phyloP scores from a whole-genome alignment of 2,329 filamentous ascomycete genomes.

The Ceratocystis smalleyi region DNA sequence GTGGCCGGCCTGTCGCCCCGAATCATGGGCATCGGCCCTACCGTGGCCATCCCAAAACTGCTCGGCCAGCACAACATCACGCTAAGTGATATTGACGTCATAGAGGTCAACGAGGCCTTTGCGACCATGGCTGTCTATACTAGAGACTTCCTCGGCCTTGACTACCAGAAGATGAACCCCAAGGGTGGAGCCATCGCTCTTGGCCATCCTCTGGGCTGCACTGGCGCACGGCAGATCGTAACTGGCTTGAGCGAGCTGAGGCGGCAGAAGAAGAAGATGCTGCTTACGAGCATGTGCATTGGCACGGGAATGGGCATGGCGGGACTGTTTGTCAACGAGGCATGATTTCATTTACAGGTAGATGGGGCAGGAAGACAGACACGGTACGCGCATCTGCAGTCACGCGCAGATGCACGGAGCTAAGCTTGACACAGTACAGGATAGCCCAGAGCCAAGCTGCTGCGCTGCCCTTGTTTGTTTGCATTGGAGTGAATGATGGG shows the following conservation, averaged over 20 bases:
- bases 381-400: neutral
- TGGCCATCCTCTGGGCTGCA: conserved; percentile 67
- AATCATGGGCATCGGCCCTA: conserved; percentile 90
- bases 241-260: conserved; percentile 77
- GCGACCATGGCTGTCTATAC: conserved; percentile 97
- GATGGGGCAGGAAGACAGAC: neutral
- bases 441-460: too few relatives aligned
- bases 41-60: conserved; percentile 64
- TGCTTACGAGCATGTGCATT: conserved; percentile 83
- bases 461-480: too few relatives aligned
- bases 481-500: too few relatives aligned
- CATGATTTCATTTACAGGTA: neutral
- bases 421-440: too few relatives aligned
- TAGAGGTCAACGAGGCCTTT: conserved; percentile 96
- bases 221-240: conserved; percentile 67
- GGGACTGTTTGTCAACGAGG: conserved; percentile 48
- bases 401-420: too few relatives aligned
- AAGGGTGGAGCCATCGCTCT: conserved; percentile 70
- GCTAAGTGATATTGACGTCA: conserved; percentile 69
- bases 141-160: conserved; percentile 53
- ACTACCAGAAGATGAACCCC: conserved; percentile 64
- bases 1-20: conserved; percentile 79
- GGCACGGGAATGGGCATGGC: conserved; percentile 57
- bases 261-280: conserved; percentile 73
- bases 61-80: conserved; percentile 62